Base-by-base conservation (phyloP, 805 yeast genomes). In the Candida taoyuanica region DNA sequence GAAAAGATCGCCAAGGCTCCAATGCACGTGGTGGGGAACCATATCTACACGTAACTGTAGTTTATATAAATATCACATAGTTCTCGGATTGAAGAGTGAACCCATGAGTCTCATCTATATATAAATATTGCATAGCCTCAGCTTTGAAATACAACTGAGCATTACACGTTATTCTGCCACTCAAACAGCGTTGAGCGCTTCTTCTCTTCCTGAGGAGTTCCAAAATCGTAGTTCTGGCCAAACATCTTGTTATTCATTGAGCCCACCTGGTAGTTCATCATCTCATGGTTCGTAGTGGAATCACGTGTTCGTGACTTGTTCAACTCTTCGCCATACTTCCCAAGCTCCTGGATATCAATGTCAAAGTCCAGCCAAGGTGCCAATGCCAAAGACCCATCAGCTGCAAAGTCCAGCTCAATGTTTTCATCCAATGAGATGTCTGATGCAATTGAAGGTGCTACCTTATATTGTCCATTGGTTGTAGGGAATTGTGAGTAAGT, bases 351-450 rank as follows among this genome's bases (percentile, higher is more conserved):
- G n/a, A 37, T 37, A 27, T 51, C 62, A 17, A 65, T 51, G 34
- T 64, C 70, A 37, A 47, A 42, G 33, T 76, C 82, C 40, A 83
- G 59, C 50, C 82, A 70, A 8, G 83, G 83, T 2, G 85, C 87
- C 38, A 84, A 62, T 1, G 91, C 91, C 29, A 83, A 61, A 0
- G 91, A 84, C 1, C 87, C 91, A 61, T 84, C 93, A 3, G 86
- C 86, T n/a, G 82, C 84, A 57, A 80, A 82, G 41, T 81, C 87
- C 49, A 59, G 60, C 37, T 63, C 65, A 2, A 53, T 40, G 39
- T 48, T 48, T 28, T 53, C 52, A 31, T 39, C 46, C 27, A 38
- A 37, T 13, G 36, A 34, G 16, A 40, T 23, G 20, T 40, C 41
- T 9, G 43, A 36, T 7, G 37, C 36, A 7, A 37, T 24, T 3